A percentile compares a stretch with the other conserved stretches of the same genome.
phyloP scores from a whole-genome alignment of 257 asterid species.

The Henckelia pumila region DNA sequence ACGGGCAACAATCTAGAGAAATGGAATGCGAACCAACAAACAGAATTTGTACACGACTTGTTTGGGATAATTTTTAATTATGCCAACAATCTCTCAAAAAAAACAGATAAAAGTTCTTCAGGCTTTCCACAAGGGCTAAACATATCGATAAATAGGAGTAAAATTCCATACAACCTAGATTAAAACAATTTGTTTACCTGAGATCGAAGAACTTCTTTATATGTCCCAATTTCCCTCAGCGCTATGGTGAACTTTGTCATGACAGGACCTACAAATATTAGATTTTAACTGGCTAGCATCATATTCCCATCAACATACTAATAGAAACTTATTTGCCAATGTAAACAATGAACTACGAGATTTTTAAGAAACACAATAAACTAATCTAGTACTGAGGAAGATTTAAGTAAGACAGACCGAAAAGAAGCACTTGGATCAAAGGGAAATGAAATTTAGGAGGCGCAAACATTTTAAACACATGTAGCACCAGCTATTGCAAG shows the following conservation, averaged over 20 bases:
- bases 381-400: background rate
- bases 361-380: constrained; percentile 10
- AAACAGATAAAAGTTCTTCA: background rate
- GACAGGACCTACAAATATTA: constrained; percentile 73
- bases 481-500: background rate
- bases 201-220: constrained; percentile 99
- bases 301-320: constrained; percentile 15
- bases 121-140: background rate
- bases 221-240: constrained; percentile 95
- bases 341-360: constrained; percentile 11
- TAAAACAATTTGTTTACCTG: constrained; percentile 56
- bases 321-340: constrained; percentile 25
- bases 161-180: background rate
- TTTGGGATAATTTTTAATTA: background rate
- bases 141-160: no score
- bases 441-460: constrained; percentile 5
- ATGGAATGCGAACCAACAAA: background rate
- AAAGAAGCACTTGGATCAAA: constrained; percentile 3
- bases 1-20: background rate
- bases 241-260: constrained; percentile 99
- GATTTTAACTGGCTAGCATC: constrained; percentile 19
- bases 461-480: constrained; percentile 14
- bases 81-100: background rate
- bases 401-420: background rate
- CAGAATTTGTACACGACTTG: background rate